phyloP scores from a whole-genome alignment of 805 yeast genomes.

The Candida germanica region DNA sequence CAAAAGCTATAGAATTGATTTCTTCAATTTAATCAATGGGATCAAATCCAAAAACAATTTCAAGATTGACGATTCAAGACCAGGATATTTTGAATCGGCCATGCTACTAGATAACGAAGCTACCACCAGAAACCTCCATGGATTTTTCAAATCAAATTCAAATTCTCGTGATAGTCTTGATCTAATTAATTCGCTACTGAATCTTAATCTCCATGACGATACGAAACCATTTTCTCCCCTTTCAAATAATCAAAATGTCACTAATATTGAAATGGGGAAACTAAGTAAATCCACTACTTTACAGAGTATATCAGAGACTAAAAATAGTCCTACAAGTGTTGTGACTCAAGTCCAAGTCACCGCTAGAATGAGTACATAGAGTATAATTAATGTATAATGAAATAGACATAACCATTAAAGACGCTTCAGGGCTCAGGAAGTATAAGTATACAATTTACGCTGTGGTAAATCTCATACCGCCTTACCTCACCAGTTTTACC shows the following conservation, averaged over 20 bases:
- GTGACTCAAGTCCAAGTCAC: conserved; percentile 43
- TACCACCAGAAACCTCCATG: conserved; percentile 42
- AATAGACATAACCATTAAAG: too few relatives aligned
- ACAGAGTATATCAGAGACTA: conserved; percentile 13
- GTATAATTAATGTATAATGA: too few relatives aligned
- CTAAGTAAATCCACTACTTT: conserved; percentile 33
- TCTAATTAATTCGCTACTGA: conserved; percentile 7
- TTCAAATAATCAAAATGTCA: conserved; percentile 14
- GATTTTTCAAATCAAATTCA: conserved; percentile 18
- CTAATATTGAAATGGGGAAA: conserved; percentile 11
- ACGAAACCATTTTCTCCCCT: conserved; percentile 12
- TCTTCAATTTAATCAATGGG: conserved; percentile 56
- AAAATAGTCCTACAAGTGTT: conserved; percentile 31
- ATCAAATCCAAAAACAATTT: conserved; percentile 44
- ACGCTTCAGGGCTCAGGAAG: too few relatives aligned
- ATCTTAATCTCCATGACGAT: conserved; percentile 11
- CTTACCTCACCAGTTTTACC: too few relatives aligned
- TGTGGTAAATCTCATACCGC: too few relatives aligned
- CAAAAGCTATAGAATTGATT: conserved; percentile 49
- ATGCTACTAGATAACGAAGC: conserved; percentile 49
- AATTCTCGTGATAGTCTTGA: conserved; percentile 6
- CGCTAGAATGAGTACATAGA: conserved; percentile 36
- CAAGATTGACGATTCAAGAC: conserved; percentile 57
- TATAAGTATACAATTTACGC: too few relatives aligned
- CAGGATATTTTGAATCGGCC: conserved; percentile 60